phyloP scores from a whole-genome alignment of 1,284 basidiomycete genomes.

The Phlebopus sp. region DNA sequence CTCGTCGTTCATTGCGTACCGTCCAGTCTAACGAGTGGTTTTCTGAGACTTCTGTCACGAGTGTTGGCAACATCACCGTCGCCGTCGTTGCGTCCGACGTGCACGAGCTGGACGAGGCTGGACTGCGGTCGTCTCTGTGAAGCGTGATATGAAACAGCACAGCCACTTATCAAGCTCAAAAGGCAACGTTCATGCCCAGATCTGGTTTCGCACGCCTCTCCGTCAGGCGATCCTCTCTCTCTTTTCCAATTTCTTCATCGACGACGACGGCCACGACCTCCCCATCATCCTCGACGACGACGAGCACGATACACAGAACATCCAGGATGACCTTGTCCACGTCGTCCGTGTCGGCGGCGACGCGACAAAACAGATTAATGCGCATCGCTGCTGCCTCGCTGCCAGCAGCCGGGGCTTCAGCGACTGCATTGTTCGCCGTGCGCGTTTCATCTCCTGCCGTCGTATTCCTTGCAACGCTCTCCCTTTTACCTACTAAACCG shows the following conservation, averaged over 20 bases:
- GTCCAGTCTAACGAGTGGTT: conserved; percentile 8
- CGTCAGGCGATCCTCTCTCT: conserved; percentile 20
- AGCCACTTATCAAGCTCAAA: conserved; percentile 31
- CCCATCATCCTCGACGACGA: neutral
- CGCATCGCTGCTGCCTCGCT: conserved; percentile 24
- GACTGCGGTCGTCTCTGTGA: neutral
- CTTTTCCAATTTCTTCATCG: conserved; percentile 15
- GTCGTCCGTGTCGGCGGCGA: conserved; percentile 17
- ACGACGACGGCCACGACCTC: conserved; percentile 11
- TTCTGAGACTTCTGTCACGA: neutral
- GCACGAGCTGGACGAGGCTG: neutral
- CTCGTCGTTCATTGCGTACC: neutral
- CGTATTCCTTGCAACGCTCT: conserved; percentile 57
- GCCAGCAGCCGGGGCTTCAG: conserved; percentile 27
- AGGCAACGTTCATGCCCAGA: conserved; percentile 23
- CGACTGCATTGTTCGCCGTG: conserved; percentile 46
- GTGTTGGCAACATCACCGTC: too few relatives aligned
- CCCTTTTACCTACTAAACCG: conserved; percentile 52
- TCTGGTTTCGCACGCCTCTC: conserved; percentile 29
- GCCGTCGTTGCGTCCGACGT: neutral
- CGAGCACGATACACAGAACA: neutral
- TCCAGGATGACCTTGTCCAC: neutral
- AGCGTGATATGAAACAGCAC: conserved; percentile 12
- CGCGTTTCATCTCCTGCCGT: conserved; percentile 63
- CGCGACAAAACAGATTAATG: conserved; percentile 24